A percentile compares a stretch with the other conserved stretches of the same genome.
Conservation (phyloP, 805 yeast genomes). For the Zygoascus bituminiphila region DNA sequence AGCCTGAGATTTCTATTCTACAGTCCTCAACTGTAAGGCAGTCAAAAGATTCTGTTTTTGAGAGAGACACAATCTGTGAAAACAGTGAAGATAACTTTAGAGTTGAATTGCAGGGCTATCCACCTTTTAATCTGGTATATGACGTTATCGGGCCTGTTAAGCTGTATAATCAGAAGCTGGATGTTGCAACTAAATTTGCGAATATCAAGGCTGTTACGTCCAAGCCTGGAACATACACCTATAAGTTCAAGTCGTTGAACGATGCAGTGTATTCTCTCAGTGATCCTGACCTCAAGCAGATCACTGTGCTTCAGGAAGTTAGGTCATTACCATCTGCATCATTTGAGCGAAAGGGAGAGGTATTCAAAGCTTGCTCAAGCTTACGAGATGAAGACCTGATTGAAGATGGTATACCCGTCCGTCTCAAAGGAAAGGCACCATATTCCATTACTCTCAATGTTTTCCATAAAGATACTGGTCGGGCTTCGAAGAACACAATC, state of each 20-base stretch:
- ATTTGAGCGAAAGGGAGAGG: constrained; percentile 41
- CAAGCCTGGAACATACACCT: constrained; percentile 53
- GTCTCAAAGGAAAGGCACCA: constrained; percentile 54
- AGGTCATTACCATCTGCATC: constrained; percentile 52
- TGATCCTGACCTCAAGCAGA: constrained; percentile 14
- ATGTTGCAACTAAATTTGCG: constrained; percentile 46
- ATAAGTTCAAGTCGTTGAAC: constrained; percentile 51
- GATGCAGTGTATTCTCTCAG: constrained; percentile 45
- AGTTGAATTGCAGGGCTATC: constrained; percentile 41
- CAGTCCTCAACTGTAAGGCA: constrained; percentile 24
- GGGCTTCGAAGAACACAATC: constrained; percentile 39
- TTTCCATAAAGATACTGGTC: constrained; percentile 52
- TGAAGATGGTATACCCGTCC: constrained; percentile 43
- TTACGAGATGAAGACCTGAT: constrained; percentile 32
- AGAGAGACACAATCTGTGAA: constrained; percentile 38
- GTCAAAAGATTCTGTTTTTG: constrained; percentile 23
- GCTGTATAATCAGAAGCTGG: constrained; percentile 26
- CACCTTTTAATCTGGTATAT: constrained; percentile 66
- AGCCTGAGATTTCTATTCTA: constrained; percentile 38
- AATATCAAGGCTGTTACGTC: constrained; percentile 37
- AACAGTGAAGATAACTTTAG: constrained; percentile 42
- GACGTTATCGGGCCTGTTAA: constrained; percentile 26
- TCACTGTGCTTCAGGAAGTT: constrained; percentile 43
- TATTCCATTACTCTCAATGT: constrained; percentile 50
- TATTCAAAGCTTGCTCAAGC: constrained; percentile 42